A percentile compares a stretch with the other conserved stretches of the same genome.
Conservation (phyloP, 2,329 filamentous ascomycete genomes). For the Fusarium dlaminii region DNA sequence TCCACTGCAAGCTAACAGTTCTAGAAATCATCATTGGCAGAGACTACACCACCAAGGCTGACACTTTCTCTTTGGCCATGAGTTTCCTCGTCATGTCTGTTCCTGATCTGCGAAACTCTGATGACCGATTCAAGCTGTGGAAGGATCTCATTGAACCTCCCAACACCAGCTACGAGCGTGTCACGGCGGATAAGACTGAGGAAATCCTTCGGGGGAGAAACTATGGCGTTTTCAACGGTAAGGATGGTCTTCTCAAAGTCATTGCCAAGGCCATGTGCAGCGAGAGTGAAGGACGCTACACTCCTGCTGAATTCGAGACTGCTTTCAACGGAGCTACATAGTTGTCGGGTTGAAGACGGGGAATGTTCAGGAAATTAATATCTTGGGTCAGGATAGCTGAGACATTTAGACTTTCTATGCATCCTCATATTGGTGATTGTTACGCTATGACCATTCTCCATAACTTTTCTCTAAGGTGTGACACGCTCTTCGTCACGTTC, state of each 20-base stretch:
- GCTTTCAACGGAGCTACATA: slow-evolving; percentile 7
- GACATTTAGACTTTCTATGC: background rate
- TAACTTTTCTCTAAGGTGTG: too few relatives aligned
- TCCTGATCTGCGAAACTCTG: background rate
- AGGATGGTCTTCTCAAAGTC: slow-evolving; percentile 10
- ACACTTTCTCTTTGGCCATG: slow-evolving; percentile 8
- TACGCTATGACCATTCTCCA: background rate
- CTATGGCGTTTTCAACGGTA: slow-evolving; percentile 4
- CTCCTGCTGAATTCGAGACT: background rate
- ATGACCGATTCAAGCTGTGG: slow-evolving; percentile 9
- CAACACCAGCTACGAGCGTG: background rate
- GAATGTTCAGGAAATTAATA: accelerated
- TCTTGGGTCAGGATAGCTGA: background rate
- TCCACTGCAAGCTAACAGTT: accelerated
- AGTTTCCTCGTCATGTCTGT: slow-evolving; percentile 11
- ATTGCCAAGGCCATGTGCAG: slow-evolving; percentile 15
- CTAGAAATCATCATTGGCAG: slow-evolving; percentile 3
- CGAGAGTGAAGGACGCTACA: background rate
- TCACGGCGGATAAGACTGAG: background rate
- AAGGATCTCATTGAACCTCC: slow-evolving; percentile 12
- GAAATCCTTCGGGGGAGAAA: background rate
- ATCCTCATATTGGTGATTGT: too few relatives aligned
- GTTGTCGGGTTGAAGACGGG: accelerated
- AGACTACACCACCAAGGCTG: slow-evolving; percentile 4
- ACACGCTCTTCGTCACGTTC: background rate